Base-by-base conservation (phyloP, 371 early-diverging fungal genomes). In the Umbelopsis sp. region DNA sequence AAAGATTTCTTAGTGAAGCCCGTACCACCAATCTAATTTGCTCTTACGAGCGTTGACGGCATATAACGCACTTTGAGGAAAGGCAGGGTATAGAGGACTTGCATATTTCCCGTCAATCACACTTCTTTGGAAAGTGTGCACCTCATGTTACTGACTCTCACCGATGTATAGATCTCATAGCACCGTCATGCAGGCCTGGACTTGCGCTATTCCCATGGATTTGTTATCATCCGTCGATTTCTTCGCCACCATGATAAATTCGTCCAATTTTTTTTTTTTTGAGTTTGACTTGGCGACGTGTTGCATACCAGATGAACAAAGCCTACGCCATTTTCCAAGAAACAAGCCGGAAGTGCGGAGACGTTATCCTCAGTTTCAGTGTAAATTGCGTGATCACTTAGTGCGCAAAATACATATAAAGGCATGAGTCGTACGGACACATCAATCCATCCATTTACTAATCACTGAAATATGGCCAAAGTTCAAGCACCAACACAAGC, bases 241-340 rank as follows among this genome's bases (percentile, higher is more conserved):
- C 50, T 7, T 50, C 53, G 32, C 51, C 67, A 44, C 50, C 16
- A 35, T 20, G 53, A 41, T 50, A 25, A 37, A 67, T 67, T 20
- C 67, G 52, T 44, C 38, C 37, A 44, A 29, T 48, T 51, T 51
- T 67, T 67, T 50, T 24, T 50, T 51, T 53, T 51, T 44, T 67
- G 44, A 29, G 53, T 29, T 50, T 52, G 53, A 38, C 41, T 52
- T 41, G 52, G 38, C 50, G 50, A 50, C 52, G 52, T 11, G 38
- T 51, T 67, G 64, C 51, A 67, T 44, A 38, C 37, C n/a, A 20
- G 57, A 52, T n/a, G 41, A 20, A 29, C 22, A 64, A 44, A 35
- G 48, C 7, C 8, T 8, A 24, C 64, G 44, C 44, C 45, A 41
- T 64, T 64, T 44, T 64, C 14, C 38, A 46, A 44, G 7, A n/a